phyloP scores from a whole-genome alignment of 2,329 filamentous ascomycete genomes.

The Claviceps quebecensis region DNA sequence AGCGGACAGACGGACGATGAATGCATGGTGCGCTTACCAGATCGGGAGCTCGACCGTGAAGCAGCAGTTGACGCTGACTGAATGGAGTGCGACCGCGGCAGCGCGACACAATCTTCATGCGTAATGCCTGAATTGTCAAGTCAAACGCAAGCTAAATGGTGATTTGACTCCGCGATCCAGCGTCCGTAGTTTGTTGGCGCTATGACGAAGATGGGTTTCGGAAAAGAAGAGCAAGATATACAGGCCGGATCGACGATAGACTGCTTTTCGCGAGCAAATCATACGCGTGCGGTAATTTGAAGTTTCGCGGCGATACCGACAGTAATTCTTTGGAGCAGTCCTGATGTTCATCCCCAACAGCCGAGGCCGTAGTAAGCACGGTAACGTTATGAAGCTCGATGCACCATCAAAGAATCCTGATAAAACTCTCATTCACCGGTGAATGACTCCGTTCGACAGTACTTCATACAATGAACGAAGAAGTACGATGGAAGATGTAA shows the following conservation, averaged over 20 bases:
- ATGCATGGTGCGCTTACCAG: background rate
- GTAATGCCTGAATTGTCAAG: background rate
- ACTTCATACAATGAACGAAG: too few species aligned
- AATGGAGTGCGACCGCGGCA: conserved; percentile 11
- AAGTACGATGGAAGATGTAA: too few species aligned
- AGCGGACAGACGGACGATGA: conserved; percentile 14
- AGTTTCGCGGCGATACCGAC: background rate
- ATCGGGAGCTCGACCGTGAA: conserved; percentile 11
- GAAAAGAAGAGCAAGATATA: background rate
- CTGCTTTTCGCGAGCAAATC: background rate
- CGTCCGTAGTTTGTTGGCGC: background rate
- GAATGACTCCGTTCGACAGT: too few species aligned
- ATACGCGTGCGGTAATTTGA: background rate
- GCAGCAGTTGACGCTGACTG: conserved; percentile 20
- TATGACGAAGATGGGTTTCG: background rate
- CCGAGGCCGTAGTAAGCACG: too few species aligned
- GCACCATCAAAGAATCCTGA: too few species aligned
- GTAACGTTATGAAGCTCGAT: too few species aligned
- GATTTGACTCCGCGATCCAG: background rate
- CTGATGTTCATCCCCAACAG: too few species aligned
- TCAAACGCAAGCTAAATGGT: background rate
- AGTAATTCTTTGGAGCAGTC: background rate
- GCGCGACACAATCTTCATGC: background rate
- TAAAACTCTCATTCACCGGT: too few species aligned
- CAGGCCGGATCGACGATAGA: background rate